Evolutionary conservation across 2,329 filamentous ascomycete genomes (phyloP), one percentile per base, ranked within the genome.

Genomic region (Pseudopithomyces chartarum): DNA sequence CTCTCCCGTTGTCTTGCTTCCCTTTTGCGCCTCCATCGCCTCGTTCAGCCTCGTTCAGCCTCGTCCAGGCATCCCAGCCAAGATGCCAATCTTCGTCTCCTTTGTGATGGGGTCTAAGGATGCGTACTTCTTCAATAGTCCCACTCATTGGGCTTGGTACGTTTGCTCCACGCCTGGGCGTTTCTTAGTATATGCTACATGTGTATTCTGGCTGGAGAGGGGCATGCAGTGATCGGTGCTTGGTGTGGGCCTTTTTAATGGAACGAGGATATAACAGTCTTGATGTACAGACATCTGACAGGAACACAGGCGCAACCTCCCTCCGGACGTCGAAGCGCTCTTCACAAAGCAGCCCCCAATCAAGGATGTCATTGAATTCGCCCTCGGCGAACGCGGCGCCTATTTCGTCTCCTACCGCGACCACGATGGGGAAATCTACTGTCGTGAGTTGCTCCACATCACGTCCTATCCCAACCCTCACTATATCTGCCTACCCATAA

Each of bases 81-180:
- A 23, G 32, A 73, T 71, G 69, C 59, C 68, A 22, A 65, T 72
- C 39, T 68, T 63, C 29, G 63, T 67, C 2, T 71, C 60, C 1
- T 73, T 73, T 45, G 54, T 66, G 10, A 59, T 73, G 51, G 70
- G 70, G 17, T 13, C 59, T 26, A 70, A 71, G 38, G 60, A 68
- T 33, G 54, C 63, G 0, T 73, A 73, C 55, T 71, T 73, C 61
- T 73, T 73, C 49, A 73, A 72, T 50, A 70, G 60, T 40, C 70
- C 70, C 26, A 72, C 67, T 10, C 70, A 71, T 52, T 72, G 69
- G 69, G 69, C 69, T 20, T 64, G 68, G 67, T 70, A 55, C 59
- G 66, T 59, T 43, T 45, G 13, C 43, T 12, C 34, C n/a, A 10
- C 19, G n/a, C 32, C 34, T 15, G 6, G 6, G 12, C 12, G 34